Evolutionary conservation across 306 rosid species (phyloP), one percentile per base, ranked within the genome.

Genomic region (Betula pendula): DNA sequence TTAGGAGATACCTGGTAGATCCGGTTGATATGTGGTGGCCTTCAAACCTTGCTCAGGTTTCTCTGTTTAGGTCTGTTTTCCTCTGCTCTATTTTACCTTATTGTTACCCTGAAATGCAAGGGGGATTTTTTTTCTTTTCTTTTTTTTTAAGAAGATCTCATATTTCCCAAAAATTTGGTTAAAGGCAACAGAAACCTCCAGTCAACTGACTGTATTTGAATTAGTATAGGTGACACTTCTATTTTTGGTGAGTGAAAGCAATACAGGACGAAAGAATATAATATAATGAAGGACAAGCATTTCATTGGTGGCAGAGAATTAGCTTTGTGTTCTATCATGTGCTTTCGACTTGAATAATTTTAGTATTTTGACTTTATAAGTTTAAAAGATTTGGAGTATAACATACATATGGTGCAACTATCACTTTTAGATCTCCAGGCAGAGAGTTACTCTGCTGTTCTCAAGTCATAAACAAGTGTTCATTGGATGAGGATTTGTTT

Each of bases 1-100:
- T 95, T 15, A 89, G 99, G 81, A 88, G 92, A 84, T 95, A 92
- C 79, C 83, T 92, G 85, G 98, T 95, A 71, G 97, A 95, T 71
- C 99, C 99, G 0, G 96, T 91, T 86, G 98, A 95, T 68, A 95
- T 95, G 99, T 95, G 98, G 99, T 95, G 99, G 99, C 99, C 99
- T 45, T 52, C 99, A 85, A 92, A 95, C 85, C 87, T 95, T 75
- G 99, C 99, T 76, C 99, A 95, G 86, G 98, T 95, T 53, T 95
- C 98, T 72, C 93, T 95, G 74, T 95, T 95, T 79, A 95, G 97
- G 98, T 94, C 74, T 71, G 60, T 49, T 75, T 60, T 55, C 60
- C 74, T 73, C 50, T 63, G 56, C 65, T 77, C 59, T 60, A 13
- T 56, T 77, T 43, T 53, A 48, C 56, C 75, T 14, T 38, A 35